Percentiles rank a stretch among this genome's conserved stretches.
Conservation (phyloP, 2,329 filamentous ascomycete genomes). For the Colletotrichum scovillei region DNA sequence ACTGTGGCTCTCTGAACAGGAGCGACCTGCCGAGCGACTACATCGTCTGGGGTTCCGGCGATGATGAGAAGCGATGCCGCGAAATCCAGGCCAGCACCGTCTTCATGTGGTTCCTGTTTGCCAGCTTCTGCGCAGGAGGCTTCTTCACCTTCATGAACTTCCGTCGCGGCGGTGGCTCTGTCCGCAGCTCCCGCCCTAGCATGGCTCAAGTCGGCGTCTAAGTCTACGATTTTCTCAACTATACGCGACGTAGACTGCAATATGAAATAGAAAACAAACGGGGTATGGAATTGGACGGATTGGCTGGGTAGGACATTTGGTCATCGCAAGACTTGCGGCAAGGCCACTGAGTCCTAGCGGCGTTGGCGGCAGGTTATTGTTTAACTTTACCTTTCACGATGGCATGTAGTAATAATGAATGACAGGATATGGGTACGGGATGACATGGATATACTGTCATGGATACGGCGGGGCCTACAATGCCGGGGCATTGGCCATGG, state of each 20-base stretch:
- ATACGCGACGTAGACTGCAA: neutral
- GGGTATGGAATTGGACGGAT: neutral
- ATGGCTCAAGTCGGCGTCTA: constrained; percentile 69
- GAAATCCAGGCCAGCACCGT: constrained; percentile 79
- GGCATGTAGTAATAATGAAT: constrained; percentile 29
- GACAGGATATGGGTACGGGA: constrained; percentile 20
- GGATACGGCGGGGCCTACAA: constrained; percentile 16
- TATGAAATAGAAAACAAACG: neutral
- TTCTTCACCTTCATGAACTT: constrained; percentile 66
- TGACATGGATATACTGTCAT: constrained; percentile 23
- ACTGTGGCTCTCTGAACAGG: constrained; percentile 65
- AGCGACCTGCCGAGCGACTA: constrained; percentile 53
- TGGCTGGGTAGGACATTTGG: neutral
- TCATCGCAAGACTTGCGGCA: neutral
- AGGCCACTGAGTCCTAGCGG: constrained; percentile 3
- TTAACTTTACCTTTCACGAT: constrained; percentile 29
- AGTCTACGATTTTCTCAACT: constrained; percentile 11
- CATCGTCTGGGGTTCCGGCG: constrained; percentile 71
- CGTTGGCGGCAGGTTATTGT: constrained; percentile 23
- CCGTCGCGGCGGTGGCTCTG: constrained; percentile 59
- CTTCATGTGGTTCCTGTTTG: constrained; percentile 85
- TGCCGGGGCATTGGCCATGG: neutral
- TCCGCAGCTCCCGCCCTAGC: constrained; percentile 56
- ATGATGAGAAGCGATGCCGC: constrained; percentile 74
- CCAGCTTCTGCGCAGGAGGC: constrained; percentile 66